Evolutionary conservation across 345 rosid species (phyloP), one percentile per base, ranked within the genome.

Genomic region (Alliaria petiolata): DNA sequence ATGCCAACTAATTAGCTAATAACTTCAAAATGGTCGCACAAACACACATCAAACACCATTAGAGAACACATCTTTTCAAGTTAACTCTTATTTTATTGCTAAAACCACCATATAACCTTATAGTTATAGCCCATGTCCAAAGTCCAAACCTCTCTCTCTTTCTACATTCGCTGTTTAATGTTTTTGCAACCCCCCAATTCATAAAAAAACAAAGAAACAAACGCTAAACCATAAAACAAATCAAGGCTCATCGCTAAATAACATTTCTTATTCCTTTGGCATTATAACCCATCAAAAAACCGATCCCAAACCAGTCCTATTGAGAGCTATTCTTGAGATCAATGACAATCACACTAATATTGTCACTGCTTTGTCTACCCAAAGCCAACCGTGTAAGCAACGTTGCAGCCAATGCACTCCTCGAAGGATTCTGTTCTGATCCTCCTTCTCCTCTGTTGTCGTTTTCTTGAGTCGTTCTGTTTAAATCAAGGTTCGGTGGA

Each of bases 331-430:
- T 76, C 81, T 72, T 84, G 3, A 92, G 84, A 78, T 89, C 92
- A 62, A 86, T 81, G 36, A 89, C 93, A 22, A 92, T 79, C 54
- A 86, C 90, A 63, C 96, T 89, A 67, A 89, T 84, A 85, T 92
- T 92, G 35, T 87, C 98, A 8, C 31, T 74, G 56, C 96, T 89
- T 76, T 79, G 77, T 20, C 92, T 77, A 26, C 86, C 93, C 73
- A 92, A 65, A 35, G 97, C 97, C 40, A 89, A 84, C 42, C 87
- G 87, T 19, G 97, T 82, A 58, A 89, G 84, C 75, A 89, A 66
- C 3, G 90, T 79, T 22, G 96, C 90, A 9, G 93, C 92, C 56
- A 85, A 70, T 4, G 58, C 79, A 59, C 85, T 87, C 61, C 82
- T 79, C 5, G 90, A 74, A 38, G 86, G 88, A 77, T 78, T 74